Evolutionary conservation across 371 early-diverging fungal genomes (phyloP), one percentile per base, ranked within the genome.

Genomic region (Apophysomyces trapeziformis): DNA sequence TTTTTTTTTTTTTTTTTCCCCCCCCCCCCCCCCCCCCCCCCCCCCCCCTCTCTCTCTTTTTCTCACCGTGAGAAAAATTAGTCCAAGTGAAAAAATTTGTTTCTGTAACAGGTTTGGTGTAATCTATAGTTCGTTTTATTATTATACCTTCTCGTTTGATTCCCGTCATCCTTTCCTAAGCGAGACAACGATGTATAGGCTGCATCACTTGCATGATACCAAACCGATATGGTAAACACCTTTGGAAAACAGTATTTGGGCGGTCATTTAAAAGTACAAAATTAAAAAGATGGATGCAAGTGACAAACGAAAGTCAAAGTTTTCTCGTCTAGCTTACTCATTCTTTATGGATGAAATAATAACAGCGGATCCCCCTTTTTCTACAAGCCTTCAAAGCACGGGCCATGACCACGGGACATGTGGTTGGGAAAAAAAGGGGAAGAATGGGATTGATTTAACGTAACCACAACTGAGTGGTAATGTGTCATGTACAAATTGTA

Each of bases 401-500:
- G 54, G 54, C 54, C 54, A 50, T 50, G 54, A 50, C 54, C 54
- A 50, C 54, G 54, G 54, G 54, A 50, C 54, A 50, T 50, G 41
- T 41, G 41, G 8, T 11, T 41, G 8, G 41, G 13, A 41, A 11
- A 41, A 41, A 41, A 13, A 13, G 41, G 41, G 41, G 41, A 13
- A 41, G 6, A 13, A 41, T 26, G 3, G 32, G 32, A 26, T 26
- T 26, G 2, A 26, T 26, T 26, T 26, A 1, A 26, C 32, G 1
- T 26, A 26, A 26, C 2, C 32, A 26, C 32, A 26, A 26, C 32
- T 26, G 32, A 26, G 32, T 26, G 32, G 32, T 26, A 26, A 26
- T 26, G 32, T 26, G 32, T 26, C 32, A 26, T 26, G 32, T 26
- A 26, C 32, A 26, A 26, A 26, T 26, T 26, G 32, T 1, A 26